Conservation (phyloP, 495 filamentous ascomycete genomes). For the Lepidopterella palustris region DNA sequence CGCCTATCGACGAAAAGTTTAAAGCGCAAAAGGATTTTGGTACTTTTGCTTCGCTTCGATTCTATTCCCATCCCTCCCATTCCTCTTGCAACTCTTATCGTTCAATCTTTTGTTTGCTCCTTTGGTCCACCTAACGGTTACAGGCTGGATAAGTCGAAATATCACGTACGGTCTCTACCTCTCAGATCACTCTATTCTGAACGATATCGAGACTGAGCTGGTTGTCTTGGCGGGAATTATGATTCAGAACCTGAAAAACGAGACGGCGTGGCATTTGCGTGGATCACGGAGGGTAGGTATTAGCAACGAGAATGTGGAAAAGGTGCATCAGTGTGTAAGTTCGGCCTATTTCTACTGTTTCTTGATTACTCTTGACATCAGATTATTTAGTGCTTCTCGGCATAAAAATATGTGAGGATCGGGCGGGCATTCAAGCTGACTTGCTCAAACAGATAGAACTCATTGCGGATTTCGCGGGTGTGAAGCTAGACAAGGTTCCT, state of each 20-base stretch:
- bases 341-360: background rate
- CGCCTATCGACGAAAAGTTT: conserved; percentile 23
- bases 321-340: conserved; percentile 35
- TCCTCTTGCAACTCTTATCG: no score
- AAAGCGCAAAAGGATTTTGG: conserved; percentile 34
- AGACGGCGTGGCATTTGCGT: conserved; percentile 36
- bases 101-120: conserved; percentile 1
- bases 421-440: conserved; percentile 6
- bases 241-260: conserved; percentile 34
- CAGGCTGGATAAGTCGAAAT: conserved; percentile 34
- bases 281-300: conserved; percentile 31
- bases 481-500: conserved; percentile 30
- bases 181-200: conserved; percentile 34
- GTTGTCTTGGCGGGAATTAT: conserved; percentile 35
- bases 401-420: no score
- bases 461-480: conserved; percentile 28
- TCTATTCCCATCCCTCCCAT: background rate
- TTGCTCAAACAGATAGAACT: conserved; percentile 27
- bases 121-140: no score
- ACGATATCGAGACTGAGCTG: conserved; percentile 35
- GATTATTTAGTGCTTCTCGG: no score
- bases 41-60: background rate
- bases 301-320: conserved; percentile 32
- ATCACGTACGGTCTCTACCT: conserved; percentile 38
- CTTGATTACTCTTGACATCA: background rate